Evolutionary conservation across 495 filamentous ascomycete genomes (phyloP).

Genomic region (Lophiotrema nucula): DNA sequence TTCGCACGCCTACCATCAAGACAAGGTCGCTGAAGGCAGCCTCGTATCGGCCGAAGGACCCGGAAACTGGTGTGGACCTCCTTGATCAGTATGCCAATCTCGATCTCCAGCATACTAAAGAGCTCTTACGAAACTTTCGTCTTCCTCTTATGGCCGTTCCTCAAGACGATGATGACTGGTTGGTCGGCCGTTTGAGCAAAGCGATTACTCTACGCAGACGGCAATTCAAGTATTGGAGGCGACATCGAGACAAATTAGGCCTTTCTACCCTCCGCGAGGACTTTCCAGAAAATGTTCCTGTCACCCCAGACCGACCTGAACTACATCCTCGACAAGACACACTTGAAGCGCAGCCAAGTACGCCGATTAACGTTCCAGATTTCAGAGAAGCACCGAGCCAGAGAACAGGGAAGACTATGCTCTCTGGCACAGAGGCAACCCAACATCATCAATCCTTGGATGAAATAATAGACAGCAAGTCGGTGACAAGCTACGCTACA

Average conservation of each 20-base stretch:
- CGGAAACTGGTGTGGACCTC: slow-evolving; percentile 32
- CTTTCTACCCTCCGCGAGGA: slow-evolving; percentile 11
- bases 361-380: neutral
- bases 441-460: slow-evolving; percentile 32
- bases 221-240: slow-evolving; percentile 33
- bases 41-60: slow-evolving; percentile 28
- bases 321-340: slow-evolving; percentile 3
- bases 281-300: too few species aligned
- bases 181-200: slow-evolving; percentile 24
- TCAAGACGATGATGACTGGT: slow-evolving; percentile 4
- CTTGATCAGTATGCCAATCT: slow-evolving; percentile 28
- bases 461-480: slow-evolving; percentile 27
- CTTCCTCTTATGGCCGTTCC: neutral
- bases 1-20: slow-evolving; percentile 25
- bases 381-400: slow-evolving; percentile 16
- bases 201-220: slow-evolving; percentile 31
- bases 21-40: slow-evolving; percentile 30
- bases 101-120: slow-evolving; percentile 25
- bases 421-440: slow-evolving; percentile 32
- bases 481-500: slow-evolving; percentile 31
- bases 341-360: slow-evolving; percentile 8
- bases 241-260: slow-evolving; percentile 31
- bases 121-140: slow-evolving; percentile 21
- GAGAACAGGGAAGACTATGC: slow-evolving; percentile 21
- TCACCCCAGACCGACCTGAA: neutral